phyloP scores from a whole-genome alignment of 2,329 filamentous ascomycete genomes.

The Claviceps monticola region DNA sequence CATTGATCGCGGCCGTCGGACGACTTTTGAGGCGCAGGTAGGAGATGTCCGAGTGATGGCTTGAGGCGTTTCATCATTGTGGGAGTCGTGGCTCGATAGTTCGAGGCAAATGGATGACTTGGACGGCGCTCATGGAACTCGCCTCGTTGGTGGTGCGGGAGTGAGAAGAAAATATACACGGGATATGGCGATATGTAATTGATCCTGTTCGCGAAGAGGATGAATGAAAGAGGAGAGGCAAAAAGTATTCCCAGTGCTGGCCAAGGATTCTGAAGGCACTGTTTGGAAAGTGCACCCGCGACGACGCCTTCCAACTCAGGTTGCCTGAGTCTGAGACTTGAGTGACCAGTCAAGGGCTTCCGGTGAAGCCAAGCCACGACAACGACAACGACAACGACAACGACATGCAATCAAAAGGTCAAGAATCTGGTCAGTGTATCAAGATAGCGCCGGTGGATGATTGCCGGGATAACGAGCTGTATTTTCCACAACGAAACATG shows the following conservation, averaged over 20 bases:
- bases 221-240: neutral
- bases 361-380: no score
- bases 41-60: neutral
- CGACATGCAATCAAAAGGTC: no score
- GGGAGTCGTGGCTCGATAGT: neutral
- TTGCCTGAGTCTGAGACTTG: no score
- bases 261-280: neutral
- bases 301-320: neutral
- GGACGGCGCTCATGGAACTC: neutral
- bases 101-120: neutral
- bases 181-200: neutral
- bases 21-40: constrained; percentile 7
- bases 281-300: neutral
- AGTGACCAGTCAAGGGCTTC: no score
- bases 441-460: neutral
- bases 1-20: constrained; percentile 36
- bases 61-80: neutral
- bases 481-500: neutral
- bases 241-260: neutral
- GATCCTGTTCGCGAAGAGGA: neutral
- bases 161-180: neutral
- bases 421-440: no score
- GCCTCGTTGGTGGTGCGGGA: neutral
- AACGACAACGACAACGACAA: no score
- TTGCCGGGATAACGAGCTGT: neutral